phyloP scores from a whole-genome alignment of 176 grass and related monocot genomes.

The Saccharum officinarum region DNA sequence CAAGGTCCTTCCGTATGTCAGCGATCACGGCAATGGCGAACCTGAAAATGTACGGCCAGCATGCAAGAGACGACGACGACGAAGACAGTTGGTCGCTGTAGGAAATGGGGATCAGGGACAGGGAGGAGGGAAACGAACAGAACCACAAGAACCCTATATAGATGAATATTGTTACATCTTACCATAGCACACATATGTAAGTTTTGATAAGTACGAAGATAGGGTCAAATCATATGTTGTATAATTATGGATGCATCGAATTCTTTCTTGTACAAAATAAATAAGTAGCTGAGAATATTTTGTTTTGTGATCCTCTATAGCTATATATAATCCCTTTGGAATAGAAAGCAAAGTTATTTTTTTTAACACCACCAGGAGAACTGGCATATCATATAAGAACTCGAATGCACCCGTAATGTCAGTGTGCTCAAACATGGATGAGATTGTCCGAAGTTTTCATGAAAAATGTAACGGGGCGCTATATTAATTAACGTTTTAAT shows the following conservation, averaged over 20 bases:
- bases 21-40: slow-evolving; percentile 35
- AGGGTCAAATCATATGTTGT: slow-evolving; percentile 6
- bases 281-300: slow-evolving; percentile 23
- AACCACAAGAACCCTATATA: not conserved
- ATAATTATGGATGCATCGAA: slow-evolving; percentile 26
- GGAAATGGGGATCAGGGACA: not conserved
- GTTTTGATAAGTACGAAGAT: not conserved
- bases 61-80: slow-evolving; percentile 4
- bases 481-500: no score
- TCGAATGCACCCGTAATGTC: no score
- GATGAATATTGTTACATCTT: slow-evolving; percentile 7
- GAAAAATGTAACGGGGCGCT: no score
- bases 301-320: not conserved
- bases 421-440: no score
- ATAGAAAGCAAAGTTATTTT: no score
- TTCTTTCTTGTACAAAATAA: slow-evolving; percentile 51
- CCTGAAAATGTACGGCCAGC: slow-evolving; percentile 38
- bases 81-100: slow-evolving; percentile 54
- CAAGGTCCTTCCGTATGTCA: slow-evolving; percentile 69
- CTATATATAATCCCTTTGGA: not conserved
- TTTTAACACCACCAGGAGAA: no score
- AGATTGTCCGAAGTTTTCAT: no score
- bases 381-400: no score
- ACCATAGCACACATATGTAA: slow-evolving; percentile 29
- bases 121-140: not conserved